phyloP scores from a whole-genome alignment of 1,139 yeast species.

The Lodderomyces oxycetoniae region DNA sequence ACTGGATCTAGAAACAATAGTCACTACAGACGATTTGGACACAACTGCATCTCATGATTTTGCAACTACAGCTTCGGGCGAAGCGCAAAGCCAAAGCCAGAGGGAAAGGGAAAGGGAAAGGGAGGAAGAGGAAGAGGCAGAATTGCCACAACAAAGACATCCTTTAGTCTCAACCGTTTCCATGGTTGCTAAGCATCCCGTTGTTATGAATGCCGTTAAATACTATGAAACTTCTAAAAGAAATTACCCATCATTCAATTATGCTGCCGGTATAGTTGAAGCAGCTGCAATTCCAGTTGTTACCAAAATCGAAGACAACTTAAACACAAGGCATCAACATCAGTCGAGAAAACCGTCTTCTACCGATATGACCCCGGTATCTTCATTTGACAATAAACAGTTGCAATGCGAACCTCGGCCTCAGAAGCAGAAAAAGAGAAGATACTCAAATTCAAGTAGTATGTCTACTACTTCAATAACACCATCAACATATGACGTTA shows the following conservation, averaged over 20 bases:
- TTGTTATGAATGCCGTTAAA: conserved; percentile 54
- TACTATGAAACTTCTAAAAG: conserved; percentile 55
- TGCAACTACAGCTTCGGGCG: neutral
- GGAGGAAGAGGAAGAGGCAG: neutral
- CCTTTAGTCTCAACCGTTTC: conserved; percentile 44
- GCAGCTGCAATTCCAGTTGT: conserved; percentile 59
- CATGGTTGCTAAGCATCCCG: conserved; percentile 42
- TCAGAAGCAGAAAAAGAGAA: conserved; percentile 21
- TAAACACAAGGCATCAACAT: conserved; percentile 35
- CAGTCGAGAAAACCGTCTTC: conserved; percentile 12
- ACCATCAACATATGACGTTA: conserved; percentile 45
- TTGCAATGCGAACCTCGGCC: conserved; percentile 3
- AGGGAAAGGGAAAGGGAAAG: too few relatives aligned
- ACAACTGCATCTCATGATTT: conserved; percentile 5
- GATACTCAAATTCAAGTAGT: conserved; percentile 15
- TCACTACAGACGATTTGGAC: conserved; percentile 3
- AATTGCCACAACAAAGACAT: conserved; percentile 19
- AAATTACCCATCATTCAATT: conserved; percentile 54
- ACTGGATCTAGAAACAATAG: conserved; percentile 14
- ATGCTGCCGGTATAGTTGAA: conserved; percentile 65
- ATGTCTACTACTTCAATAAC: conserved; percentile 14
- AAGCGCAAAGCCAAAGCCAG: neutral
- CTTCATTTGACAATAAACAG: conserved; percentile 9
- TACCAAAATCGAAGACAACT: conserved; percentile 44
- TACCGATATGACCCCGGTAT: conserved; percentile 9